Base-by-base conservation (phyloP, 805 yeast species). In the Starmerella kuoi region DNA sequence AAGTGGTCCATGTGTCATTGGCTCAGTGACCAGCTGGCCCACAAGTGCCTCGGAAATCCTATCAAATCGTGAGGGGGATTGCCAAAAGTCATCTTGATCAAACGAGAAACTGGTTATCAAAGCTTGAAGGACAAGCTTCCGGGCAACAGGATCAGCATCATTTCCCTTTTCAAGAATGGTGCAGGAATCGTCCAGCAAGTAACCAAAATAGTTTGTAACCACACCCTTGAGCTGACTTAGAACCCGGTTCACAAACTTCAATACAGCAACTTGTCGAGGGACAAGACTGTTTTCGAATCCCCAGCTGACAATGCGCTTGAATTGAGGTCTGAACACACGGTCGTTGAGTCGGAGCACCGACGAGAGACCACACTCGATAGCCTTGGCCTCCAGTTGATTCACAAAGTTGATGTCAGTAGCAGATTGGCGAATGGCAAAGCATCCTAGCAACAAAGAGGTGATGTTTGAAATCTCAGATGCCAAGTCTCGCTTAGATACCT, bases 41-140 rank as follows among this genome's bases (percentile, higher is more conserved):
- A 81, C 64, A 48, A 91, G 68, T 3, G 80, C 71, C 30, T 61
- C 68, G 14, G 78, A 70, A 21, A 86, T 70, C 39, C 74, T 63
- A 31, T 81, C 93, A 58, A 85, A 91, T 58, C 98, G 74, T 21
- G 85, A 74, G 40, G 79, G 79, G 35, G 85, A 76, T 45, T 81
- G 79, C 99, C 99, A 91, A 65, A 83, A 91, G 55, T 91, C 98
- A 54, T 82, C 94, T 56, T 79, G 83, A 57, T 88, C 96, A 56
- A 77, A 79, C 55, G 78, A 82, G 67, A 91, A 86, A 1, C 95
- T 80, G 1, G 84, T 70, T 0, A 78, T 73, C 49, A 91, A 64
- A 0, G 95, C 77, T 49, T 73, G 77, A 40, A 86, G 64, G 18
- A 87, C 61, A 31, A 83, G 62, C 63, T 95, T 76, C 62, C 85